A percentile compares a stretch with the other conserved stretches of the same genome.
phyloP scores from a whole-genome alignment of 2,329 filamentous ascomycete genomes.

The Sclerotiophoma versabilis region DNA sequence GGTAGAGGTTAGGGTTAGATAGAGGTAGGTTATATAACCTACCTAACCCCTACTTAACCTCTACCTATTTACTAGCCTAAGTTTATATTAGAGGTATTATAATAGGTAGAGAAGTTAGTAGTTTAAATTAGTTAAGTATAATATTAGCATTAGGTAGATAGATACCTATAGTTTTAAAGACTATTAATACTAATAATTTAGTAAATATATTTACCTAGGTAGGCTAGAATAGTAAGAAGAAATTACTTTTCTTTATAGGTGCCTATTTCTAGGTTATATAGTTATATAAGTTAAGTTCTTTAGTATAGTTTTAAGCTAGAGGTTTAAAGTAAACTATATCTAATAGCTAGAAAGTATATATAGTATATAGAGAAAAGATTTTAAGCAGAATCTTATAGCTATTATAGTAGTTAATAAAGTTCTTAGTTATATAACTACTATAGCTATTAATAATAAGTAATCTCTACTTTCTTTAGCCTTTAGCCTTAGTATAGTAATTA shows the following conservation, averaged over 20 bases:
- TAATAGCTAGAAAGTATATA: neutral
- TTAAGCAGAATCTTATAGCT: neutral
- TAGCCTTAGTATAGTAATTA: neutral
- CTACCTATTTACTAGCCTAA: no score
- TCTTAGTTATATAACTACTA: neutral
- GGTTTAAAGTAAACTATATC: neutral
- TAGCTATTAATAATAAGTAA: neutral
- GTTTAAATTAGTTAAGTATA: no score
- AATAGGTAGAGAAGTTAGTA: no score
- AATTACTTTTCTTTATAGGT: neutral
- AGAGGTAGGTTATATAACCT: no score
- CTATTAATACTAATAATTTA: no score
- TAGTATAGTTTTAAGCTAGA: neutral
- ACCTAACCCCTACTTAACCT: no score
- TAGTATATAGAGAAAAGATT: neutral
- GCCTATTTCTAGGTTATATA: neutral
- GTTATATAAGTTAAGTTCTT: neutral
- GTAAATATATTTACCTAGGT: neutral
- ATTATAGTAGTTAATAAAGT: neutral
- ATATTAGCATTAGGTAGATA: no score
- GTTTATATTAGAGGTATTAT: no score
- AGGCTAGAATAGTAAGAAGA: neutral
- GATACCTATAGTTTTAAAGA: no score
- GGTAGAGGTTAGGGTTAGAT: no score
- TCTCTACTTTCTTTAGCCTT: neutral